phyloP scores from a whole-genome alignment of 257 asterid genomes.

The Penstemon davidsonii region DNA sequence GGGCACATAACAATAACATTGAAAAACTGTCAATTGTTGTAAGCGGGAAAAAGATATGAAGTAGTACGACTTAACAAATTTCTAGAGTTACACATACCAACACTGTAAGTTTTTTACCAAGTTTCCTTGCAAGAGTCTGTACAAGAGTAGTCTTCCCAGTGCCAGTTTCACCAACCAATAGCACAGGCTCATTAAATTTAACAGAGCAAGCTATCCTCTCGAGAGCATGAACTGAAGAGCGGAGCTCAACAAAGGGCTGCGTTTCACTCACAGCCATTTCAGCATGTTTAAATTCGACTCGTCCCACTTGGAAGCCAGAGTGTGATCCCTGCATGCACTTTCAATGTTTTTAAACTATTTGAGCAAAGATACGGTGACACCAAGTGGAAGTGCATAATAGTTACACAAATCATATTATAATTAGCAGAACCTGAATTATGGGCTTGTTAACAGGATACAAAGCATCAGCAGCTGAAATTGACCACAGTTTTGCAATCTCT shows the following conservation, averaged over 20 bases:
- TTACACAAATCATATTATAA: constrained; percentile 7
- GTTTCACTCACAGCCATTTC: constrained; percentile 49
- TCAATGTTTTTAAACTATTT: constrained; percentile 26
- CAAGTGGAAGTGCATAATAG: neutral
- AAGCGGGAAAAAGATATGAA: constrained; percentile 14
- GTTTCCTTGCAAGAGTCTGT: constrained; percentile 71
- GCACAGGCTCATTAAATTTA: constrained; percentile 82
- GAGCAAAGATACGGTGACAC: constrained; percentile 10
- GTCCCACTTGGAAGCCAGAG: constrained; percentile 59
- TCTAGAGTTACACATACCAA: constrained; percentile 58
- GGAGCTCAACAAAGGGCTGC: constrained; percentile 71
- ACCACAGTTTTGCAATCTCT: constrained; percentile 72
- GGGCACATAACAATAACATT: constrained; percentile 33
- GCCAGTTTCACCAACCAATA: constrained; percentile 98
- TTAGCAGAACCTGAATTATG: constrained; percentile 53
- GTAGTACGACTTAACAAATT: constrained; percentile 4
- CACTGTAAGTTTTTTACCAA: constrained; percentile 84
- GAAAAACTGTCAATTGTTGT: constrained; percentile 10
- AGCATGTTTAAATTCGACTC: constrained; percentile 49
- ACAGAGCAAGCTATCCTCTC: constrained; percentile 92
- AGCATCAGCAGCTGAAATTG: constrained; percentile 48
- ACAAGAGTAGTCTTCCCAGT: constrained; percentile 98
- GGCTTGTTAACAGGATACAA: constrained; percentile 78
- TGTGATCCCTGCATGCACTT: constrained; percentile 46
- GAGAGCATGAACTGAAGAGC: constrained; percentile 71